phyloP scores from a whole-genome alignment of 1,139 yeast genomes.

The Kodamaea suecica region DNA sequence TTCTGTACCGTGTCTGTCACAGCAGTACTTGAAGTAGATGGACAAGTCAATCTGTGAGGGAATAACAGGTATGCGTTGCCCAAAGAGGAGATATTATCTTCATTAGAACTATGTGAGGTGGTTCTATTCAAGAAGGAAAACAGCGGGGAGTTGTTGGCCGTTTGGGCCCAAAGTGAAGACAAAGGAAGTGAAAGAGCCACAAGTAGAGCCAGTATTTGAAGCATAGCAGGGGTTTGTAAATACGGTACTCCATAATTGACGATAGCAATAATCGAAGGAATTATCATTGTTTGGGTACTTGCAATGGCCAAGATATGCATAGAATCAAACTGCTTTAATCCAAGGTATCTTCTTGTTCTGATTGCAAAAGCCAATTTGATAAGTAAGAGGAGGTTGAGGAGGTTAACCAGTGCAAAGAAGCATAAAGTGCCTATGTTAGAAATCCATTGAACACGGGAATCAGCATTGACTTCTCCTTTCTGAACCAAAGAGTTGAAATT shows the following conservation, averaged over 20 bases:
- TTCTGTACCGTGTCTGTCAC: background rate
- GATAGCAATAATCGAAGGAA: slow-evolving; percentile 43
- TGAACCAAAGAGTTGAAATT: background rate
- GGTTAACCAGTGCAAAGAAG: slow-evolving; percentile 64
- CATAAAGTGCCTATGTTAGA: slow-evolving; percentile 55
- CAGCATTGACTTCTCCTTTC: slow-evolving; percentile 1
- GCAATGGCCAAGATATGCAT: slow-evolving; percentile 77
- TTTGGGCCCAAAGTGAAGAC: slow-evolving; percentile 82
- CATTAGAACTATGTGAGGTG: slow-evolving; percentile 6
- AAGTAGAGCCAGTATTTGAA: slow-evolving; percentile 26
- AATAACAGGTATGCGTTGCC: slow-evolving; percentile 2
- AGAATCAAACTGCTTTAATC: slow-evolving; percentile 77
- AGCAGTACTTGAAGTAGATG: background rate
- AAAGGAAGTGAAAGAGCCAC: slow-evolving; percentile 70
- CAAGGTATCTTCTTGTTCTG: slow-evolving; percentile 67
- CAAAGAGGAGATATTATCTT: slow-evolving; percentile 10
- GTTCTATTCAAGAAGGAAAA: slow-evolving; percentile 20
- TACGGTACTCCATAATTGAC: slow-evolving; percentile 6
- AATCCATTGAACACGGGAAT: slow-evolving; percentile 22
- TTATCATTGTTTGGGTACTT: slow-evolving; percentile 76
- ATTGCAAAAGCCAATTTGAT: slow-evolving; percentile 66
- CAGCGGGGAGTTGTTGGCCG: slow-evolving; percentile 46
- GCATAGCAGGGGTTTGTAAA: slow-evolving; percentile 14
- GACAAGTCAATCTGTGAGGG: background rate
- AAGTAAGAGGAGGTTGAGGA: slow-evolving; percentile 58